Evolutionary conservation across 495 filamentous ascomycete species (phyloP), one percentile per base, ranked within the genome.

Genomic region (Tuber aestivum): DNA sequence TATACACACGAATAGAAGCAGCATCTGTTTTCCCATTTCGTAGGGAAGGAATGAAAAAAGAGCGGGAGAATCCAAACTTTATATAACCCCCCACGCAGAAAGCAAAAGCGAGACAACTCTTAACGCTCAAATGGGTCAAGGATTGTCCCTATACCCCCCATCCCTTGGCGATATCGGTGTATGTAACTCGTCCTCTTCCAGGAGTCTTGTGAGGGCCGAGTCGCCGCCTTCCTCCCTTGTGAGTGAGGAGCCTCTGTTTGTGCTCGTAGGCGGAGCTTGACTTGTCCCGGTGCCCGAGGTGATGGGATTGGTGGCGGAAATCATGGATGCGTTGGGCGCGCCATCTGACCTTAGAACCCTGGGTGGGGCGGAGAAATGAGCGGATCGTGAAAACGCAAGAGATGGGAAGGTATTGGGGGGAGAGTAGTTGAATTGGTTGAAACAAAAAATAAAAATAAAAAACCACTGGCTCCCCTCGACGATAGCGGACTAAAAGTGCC

Each of bases 381-480:
- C 56, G 56, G 56, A 32, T 74, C 75, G 41, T 37, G 61, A 50
- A 21, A 50, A 45, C 68, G 69, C 48, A 68, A 75, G 72, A 65
- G 40, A 75, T 44, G 70, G 48, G 38, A 32, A 65, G 56, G n/a
- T 32, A 12, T 6, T 32, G 56, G 56, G n/a, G 10, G 27, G 50
- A n/a, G 10, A 0, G 10, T 61, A n/a, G 9, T 61, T 32, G n/a
- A 3, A 27, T 32, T 9, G 48, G 23, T 56, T 56, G 48, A 71
- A 44, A 71, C 44, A 61, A 61, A 65, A 56, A 70, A 23, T 35
- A 71, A 45, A 68, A 45, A 73, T 48, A 40, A 72, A 72, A 76
- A 78, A 70, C n/a, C 76, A 41, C 70, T 42, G 76, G 72, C 44
- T 79, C 78, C 61, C 76, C n/a, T n/a, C 78, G 65, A 79, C 76